phyloP scores from a whole-genome alignment of 108 stramenopile genomes.

The Tribonema minus region DNA sequence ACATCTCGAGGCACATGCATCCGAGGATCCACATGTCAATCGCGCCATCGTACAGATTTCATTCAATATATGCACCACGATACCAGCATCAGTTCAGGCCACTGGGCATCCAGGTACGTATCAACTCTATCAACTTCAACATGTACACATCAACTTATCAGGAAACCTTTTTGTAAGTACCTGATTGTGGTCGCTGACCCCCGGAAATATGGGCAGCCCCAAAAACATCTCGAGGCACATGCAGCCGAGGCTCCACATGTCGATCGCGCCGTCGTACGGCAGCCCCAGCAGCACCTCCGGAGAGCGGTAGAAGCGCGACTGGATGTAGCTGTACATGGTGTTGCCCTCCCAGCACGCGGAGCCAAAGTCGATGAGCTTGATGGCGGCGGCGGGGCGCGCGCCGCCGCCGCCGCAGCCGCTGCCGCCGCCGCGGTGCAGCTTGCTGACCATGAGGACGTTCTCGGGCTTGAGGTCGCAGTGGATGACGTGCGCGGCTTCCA shows the following conservation, averaged over 20 bases:
- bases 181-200: no score
- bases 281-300: constrained; percentile 84
- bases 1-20: constrained; percentile 88
- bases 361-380: constrained; percentile 96
- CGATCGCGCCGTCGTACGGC: constrained; percentile 88
- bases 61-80: no score
- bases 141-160: no score
- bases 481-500: constrained; percentile 59
- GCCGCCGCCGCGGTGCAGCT: constrained; percentile 1
- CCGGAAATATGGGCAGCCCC: no score
- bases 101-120: no score
- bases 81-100: no score
- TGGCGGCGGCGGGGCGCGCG: constrained; percentile 5
- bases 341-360: constrained; percentile 79
- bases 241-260: constrained; percentile 95
- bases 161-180: no score
- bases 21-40: constrained; percentile 97
- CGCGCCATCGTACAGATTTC: constrained; percentile 86
- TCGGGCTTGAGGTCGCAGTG: constrained; percentile 99
- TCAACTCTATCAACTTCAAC: no score
- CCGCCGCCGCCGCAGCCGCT: no score
- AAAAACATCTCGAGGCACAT: constrained; percentile 87
- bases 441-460: constrained; percentile 81
- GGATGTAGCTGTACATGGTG: constrained; percentile 84
- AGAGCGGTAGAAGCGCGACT: constrained; percentile 94